A percentile compares a stretch with the other conserved stretches of the same genome.
Evolutionary conservation across 31 red algal species (phyloP).

Genomic region (Bonnemaisonia californica): DNA sequence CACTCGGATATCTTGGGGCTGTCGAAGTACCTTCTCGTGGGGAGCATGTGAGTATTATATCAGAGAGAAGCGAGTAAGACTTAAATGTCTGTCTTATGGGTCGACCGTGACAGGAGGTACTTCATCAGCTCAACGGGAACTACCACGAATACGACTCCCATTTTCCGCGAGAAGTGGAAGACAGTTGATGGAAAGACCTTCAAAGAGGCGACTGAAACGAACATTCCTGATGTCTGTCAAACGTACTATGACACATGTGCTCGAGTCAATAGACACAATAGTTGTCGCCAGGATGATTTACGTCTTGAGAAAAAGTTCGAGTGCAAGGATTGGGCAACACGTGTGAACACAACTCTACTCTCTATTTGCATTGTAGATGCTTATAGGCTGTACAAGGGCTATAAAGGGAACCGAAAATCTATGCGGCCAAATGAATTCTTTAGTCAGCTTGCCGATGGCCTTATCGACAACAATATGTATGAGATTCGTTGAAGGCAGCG

Average conservation of each 20-base stretch:
- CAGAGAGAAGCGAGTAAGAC: neutral
- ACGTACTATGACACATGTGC: conserved; percentile 24
- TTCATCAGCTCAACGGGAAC: neutral
- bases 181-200: neutral
- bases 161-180: conserved; percentile 7
- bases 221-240: conserved; percentile 15
- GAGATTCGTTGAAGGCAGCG: neutral
- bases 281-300: conserved; percentile 48
- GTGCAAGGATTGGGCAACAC: conserved; percentile 6
- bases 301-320: conserved; percentile 31
- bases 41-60: conserved; percentile 1
- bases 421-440: conserved; percentile 30
- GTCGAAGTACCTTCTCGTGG: neutral
- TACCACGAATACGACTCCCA: neutral
- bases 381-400: conserved; percentile 20
- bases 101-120: conserved; percentile 20
- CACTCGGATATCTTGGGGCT: conserved; percentile 6
- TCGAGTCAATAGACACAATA: conserved; percentile 38
- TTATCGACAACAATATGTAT: conserved; percentile 28
- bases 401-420: neutral
- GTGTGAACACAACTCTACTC: conserved; percentile 11
- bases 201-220: neutral
- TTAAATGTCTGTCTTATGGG: conserved; percentile 15
- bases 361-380: conserved; percentile 20
- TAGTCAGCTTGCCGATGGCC: conserved; percentile 9